Conservation (phyloP, 768 basidiomycete genomes). For the Russula sp. region DNA sequence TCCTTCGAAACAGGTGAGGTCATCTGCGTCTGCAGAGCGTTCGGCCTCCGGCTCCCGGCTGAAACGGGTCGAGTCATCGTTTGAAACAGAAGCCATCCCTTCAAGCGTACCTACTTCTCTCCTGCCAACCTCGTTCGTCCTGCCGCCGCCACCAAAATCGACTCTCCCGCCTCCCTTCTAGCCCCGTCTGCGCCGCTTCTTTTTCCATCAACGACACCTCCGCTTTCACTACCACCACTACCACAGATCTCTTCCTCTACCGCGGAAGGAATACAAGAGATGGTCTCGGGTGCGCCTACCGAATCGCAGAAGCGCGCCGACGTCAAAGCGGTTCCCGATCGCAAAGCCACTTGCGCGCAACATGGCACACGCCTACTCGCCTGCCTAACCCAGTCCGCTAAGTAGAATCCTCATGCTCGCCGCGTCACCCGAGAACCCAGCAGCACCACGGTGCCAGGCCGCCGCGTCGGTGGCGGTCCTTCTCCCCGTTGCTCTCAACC, state of each 20-base stretch:
- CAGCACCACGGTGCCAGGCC: conserved; percentile 16
- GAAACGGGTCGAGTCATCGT: conserved; percentile 36
- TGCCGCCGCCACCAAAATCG: conserved; percentile 70
- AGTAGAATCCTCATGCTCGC: conserved; percentile 72
- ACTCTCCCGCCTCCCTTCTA: conserved; percentile 35
- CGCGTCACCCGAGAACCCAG: conserved; percentile 47
- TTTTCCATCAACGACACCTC: conserved; percentile 15
- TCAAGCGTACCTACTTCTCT: conserved; percentile 30
- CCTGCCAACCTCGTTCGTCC: conserved; percentile 64
- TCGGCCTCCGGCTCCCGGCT: conserved; percentile 31
- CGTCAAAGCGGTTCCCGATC: conserved; percentile 54
- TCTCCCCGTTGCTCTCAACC: neutral
- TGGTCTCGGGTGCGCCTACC: neutral
- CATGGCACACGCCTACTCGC: conserved; percentile 80
- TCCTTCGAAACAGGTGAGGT: conserved; percentile 15
- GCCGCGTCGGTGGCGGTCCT: neutral
- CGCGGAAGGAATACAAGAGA: neutral
- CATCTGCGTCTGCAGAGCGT: conserved; percentile 33
- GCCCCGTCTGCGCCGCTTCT: conserved; percentile 14
- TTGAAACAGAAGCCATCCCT: conserved; percentile 49
- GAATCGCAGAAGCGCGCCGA: conserved; percentile 28
- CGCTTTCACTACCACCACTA: neutral
- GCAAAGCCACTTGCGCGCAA: conserved; percentile 64
- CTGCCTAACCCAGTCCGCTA: conserved; percentile 72
- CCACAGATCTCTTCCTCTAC: neutral